Base-by-base conservation (phyloP, 352 stramenopile genomes). In the Phytophthora lateralis region DNA sequence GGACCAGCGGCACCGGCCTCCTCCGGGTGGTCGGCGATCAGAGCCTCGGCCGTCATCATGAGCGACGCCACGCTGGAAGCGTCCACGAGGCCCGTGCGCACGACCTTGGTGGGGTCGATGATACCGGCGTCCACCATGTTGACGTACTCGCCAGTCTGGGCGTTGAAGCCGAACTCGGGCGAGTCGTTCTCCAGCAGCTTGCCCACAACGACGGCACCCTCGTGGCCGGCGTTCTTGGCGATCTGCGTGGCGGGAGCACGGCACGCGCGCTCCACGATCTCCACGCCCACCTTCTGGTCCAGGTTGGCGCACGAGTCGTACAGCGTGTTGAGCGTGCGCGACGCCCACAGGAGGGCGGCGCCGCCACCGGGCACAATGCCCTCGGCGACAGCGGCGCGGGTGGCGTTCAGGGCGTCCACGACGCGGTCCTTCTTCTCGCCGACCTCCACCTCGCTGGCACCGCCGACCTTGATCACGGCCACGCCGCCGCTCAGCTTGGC, bases 361-460 rank as follows among this genome's bases (percentile, higher is more conserved):
- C 98, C 98, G 60, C 98, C 98, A 64, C 98, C 98, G 8, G 98
- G 97, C 47, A 99, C 97, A 55, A 99, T 99, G 44, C 98, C 98
- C 75, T 99, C 96, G 17, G 98, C 97, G 5, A 99, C 97, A 61
- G 98, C 98, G 5, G 98, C 98, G 60, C 97, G 95, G 39, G 98
- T 99, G 50, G 98, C 98, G 77, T 99, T 99, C 24, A 99, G 85
- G n/a, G 98, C 98, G 83, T 99, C 98, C 38, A 99, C 95, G 50
- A 99, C 96, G 66, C 98, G 95, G 80, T 99, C 98, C 89, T 99
- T 99, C 96, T 99, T 99, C 81, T 99, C 98, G 21, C 91, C 82
- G 14, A 99, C 97, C 79, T 99, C 98, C 39, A 99, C 96, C 78
- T 99, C 98, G 51, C 85, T 98, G 52, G 96, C 96, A 45, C 97